phyloP scores from a whole-genome alignment of 225 moss, liverwort and hornwort genomes.

The Lunularia cruciata region DNA sequence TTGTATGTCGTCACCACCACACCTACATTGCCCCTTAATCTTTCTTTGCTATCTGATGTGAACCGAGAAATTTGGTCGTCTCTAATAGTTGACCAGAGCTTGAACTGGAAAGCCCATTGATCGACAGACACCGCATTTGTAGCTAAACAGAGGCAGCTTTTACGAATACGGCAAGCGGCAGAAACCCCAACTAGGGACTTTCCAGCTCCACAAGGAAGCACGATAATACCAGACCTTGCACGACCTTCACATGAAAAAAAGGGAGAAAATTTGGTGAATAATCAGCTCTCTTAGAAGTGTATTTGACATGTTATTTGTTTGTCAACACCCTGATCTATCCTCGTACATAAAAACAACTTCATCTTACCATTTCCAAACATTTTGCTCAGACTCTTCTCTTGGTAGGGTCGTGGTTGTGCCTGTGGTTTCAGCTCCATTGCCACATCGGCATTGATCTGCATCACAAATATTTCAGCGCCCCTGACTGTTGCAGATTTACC shows the following conservation, averaged over 20 bases:
- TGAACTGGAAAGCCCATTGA: conserved; percentile 99
- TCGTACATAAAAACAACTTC: too few species aligned
- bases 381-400: conserved; percentile 97
- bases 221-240: conserved; percentile 98
- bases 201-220: conserved; percentile 98
- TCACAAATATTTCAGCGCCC: neutral
- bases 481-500: neutral
- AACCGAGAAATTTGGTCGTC: conserved; percentile 98
- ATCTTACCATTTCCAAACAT: conserved; percentile 97
- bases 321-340: too few species aligned
- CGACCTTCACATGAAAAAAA: conserved; percentile 58
- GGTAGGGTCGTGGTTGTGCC: conserved; percentile 98
- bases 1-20: conserved; percentile 98
- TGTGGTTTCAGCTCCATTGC: conserved; percentile 93
- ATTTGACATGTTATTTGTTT: too few species aligned
- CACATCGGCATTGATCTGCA: conserved; percentile 92
- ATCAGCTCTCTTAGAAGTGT: too few species aligned
- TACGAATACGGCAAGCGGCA: conserved; percentile 93
- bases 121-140: conserved; percentile 99
- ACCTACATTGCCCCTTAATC: conserved; percentile 88
- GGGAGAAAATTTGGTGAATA: neutral
- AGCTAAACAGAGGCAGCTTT: conserved; percentile 91
- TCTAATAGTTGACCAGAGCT: conserved; percentile 91
- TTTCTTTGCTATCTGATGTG: conserved; percentile 98
- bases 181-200: conserved; percentile 99